phyloP scores from a whole-genome alignment of 768 basidiomycete species.

The Russula olivacea region DNA sequence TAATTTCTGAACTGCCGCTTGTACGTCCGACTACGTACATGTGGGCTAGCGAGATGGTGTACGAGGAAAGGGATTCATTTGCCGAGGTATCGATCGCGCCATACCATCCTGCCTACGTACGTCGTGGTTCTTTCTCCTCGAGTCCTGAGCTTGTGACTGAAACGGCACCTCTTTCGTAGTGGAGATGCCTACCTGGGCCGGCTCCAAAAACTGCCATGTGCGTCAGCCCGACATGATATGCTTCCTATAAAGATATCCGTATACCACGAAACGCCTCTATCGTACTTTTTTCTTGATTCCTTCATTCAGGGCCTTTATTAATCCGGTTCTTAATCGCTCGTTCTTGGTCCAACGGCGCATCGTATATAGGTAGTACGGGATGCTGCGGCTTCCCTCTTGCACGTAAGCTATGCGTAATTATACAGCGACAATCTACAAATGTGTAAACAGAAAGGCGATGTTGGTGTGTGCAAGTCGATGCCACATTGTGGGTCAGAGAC shows the following conservation, averaged over 20 bases:
- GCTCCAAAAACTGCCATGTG: conserved; percentile 26
- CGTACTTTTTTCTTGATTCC: conserved; percentile 21
- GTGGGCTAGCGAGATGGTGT: conserved; percentile 31
- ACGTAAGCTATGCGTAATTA: conserved; percentile 23
- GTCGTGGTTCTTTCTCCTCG: conserved; percentile 18
- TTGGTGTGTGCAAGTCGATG: background rate
- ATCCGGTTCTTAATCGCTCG: conserved; percentile 12
- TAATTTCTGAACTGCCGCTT: conserved; percentile 36
- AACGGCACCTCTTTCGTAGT: conserved; percentile 26
- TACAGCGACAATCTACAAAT: conserved; percentile 15
- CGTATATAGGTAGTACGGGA: conserved; percentile 12
- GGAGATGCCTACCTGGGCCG: conserved; percentile 36
- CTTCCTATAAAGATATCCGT: background rate
- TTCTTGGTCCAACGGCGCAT: conserved; percentile 12
- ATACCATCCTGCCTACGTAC: conserved; percentile 34
- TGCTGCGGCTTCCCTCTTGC: conserved; percentile 3
- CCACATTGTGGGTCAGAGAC: background rate
- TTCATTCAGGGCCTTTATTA: background rate
- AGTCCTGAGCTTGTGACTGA: conserved; percentile 3
- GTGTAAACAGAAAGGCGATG: background rate
- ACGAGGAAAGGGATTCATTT: conserved; percentile 35
- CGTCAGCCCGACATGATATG: conserved; percentile 9
- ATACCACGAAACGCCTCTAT: conserved; percentile 5
- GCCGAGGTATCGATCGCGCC: conserved; percentile 30
- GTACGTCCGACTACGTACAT: conserved; percentile 31